Conservation (phyloP, 2,329 filamentous ascomycete species). For the Ophiostoma piceae region DNA sequence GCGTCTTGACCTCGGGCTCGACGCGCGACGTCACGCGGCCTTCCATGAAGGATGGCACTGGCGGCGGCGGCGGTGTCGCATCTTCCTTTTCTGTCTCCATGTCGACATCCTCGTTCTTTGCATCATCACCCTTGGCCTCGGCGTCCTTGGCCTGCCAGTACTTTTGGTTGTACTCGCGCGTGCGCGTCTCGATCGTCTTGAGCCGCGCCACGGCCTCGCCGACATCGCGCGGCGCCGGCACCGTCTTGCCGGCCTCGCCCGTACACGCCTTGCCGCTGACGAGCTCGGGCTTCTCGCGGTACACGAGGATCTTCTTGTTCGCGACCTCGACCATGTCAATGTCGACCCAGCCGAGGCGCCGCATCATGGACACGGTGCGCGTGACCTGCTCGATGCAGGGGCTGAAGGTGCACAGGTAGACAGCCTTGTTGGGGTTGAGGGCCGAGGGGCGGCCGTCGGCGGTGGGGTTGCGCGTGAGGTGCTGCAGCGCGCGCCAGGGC, state of each 20-base stretch:
- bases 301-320: slow-evolving; percentile 72
- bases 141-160: slow-evolving; percentile 24
- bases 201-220: slow-evolving; percentile 71
- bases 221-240: slow-evolving; percentile 62
- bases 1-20: slow-evolving; percentile 86
- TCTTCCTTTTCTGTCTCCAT: slow-evolving; percentile 30
- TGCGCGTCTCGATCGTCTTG: slow-evolving; percentile 64
- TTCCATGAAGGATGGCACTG: slow-evolving; percentile 60
- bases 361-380: slow-evolving; percentile 73
- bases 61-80: background rate
- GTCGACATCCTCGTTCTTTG: slow-evolving; percentile 2
- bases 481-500: slow-evolving; percentile 72
- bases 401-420: slow-evolving; percentile 87
- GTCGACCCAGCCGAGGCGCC: slow-evolving; percentile 78
- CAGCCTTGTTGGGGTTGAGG: slow-evolving; percentile 65
- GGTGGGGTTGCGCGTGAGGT: slow-evolving; percentile 54
- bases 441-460: slow-evolving; percentile 39
- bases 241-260: slow-evolving; percentile 44
- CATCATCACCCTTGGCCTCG: slow-evolving; percentile 25
- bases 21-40: slow-evolving; percentile 74
- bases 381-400: slow-evolving; percentile 97
- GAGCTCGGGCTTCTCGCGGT: slow-evolving; percentile 73
- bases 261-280: slow-evolving; percentile 56
- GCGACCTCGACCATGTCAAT: slow-evolving; percentile 90
- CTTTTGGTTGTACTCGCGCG: slow-evolving; percentile 51